A percentile compares a stretch with the other conserved stretches of the same genome.
Evolutionary conservation across 2,329 filamentous ascomycete genomes (phyloP).

Genomic region (Botrytis fragariae): DNA sequence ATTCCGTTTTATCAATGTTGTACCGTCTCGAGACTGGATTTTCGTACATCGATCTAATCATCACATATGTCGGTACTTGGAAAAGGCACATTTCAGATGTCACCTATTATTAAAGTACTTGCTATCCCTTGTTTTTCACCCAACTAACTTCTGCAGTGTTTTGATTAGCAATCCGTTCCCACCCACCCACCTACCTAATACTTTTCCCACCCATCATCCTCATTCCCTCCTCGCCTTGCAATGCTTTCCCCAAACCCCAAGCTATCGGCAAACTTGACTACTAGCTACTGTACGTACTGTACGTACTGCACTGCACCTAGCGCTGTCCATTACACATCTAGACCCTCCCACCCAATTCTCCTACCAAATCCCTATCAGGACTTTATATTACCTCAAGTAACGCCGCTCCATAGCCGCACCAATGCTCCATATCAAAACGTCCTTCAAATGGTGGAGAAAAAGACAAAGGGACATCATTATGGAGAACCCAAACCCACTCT

Average conservation of each 20-base stretch:
- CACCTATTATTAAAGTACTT: neutral
- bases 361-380: neutral
- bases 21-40: neutral
- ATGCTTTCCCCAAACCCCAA: constrained; percentile 7
- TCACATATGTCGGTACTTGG: neutral
- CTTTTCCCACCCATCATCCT: neutral
- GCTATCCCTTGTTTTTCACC: neutral
- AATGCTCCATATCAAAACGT: neutral
- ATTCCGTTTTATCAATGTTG: neutral
- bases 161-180: neutral
- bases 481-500: constrained; percentile 7
- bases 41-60: neutral
- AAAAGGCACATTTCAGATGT: neutral
- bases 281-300: neutral
- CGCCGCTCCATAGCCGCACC: neutral
- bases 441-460: neutral
- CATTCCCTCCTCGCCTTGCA: neutral
- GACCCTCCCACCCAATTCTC: neutral
- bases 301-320: neutral
- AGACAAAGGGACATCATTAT: neutral
- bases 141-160: neutral
- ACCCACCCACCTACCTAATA: neutral
- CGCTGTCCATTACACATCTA: neutral
- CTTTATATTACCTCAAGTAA: neutral
- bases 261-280: neutral